Evolutionary conservation across 768 basidiomycete species (phyloP), one percentile per base, ranked within the genome.

Genomic region (Chalciporus pseudorubinellus): DNA sequence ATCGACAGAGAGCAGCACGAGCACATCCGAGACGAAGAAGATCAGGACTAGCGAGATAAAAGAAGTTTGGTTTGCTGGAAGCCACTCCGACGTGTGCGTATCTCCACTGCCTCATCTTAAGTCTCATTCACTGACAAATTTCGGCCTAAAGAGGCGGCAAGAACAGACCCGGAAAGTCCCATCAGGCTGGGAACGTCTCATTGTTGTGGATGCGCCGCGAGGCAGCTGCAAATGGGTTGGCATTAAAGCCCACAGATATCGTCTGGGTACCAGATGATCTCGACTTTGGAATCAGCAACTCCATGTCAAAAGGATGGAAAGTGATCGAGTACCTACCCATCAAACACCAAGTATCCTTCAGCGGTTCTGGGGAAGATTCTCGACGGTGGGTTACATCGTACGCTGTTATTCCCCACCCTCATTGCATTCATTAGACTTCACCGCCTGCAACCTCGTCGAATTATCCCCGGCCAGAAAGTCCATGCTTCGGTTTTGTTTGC

Each of bases 31-130:
- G 41, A 31, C 10, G 38, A 40, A 28, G 41, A 29, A 40, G 34
- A 46, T 20, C 46, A 57, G 44, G 28, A 29, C 41, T 4, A 36
- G 46, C 33, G 57, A 60, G 19, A 48, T 83, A 13, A 71, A 78
- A 51, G 83, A 85, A 62, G 84, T 85, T 2, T 85, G 84, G 82
- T 85, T 85, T 60, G 67, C 81, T 1, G 81, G 73, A 7, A 61
- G 63, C 10, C 74, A 74, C 51, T 61, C 59, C 28, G 72, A 72
- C 61, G 57, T 43, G 72, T 70, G 46, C 13, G 52, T 55, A 14
- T 41, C 31, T 43, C 10, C 29, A 10, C 26, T 16, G 3, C 46
- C 9, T 20, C 14, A 1, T 42, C 18, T 28, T 3, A 10, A 24
- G 5, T 40, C 16, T 12, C 20, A 39, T 48, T 18, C 18, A 18